phyloP scores from a whole-genome alignment of 2,329 filamentous ascomycete genomes.

The Diplodia scrobiculata region DNA sequence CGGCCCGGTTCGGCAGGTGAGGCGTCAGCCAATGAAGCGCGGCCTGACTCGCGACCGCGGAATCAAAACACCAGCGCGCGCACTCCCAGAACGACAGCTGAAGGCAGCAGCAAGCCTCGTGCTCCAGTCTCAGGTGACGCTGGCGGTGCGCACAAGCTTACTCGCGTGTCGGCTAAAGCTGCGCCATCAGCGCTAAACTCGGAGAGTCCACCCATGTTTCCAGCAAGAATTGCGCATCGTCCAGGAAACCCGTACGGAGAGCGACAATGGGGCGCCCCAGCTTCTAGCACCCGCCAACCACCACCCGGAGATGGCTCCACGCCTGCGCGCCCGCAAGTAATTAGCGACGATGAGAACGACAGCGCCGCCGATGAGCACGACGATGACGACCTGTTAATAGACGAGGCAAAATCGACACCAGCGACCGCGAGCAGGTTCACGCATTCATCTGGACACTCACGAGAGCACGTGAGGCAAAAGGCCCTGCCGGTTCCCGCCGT shows the following conservation, averaged over 20 bases:
- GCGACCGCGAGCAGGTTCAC: background rate
- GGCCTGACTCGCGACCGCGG: conserved; percentile 12
- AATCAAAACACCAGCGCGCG: conserved; percentile 27
- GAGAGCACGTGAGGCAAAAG: background rate
- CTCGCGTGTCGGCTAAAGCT: conserved; percentile 18
- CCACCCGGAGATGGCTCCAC: conserved; percentile 1
- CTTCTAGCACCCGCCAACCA: background rate
- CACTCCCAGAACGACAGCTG: conserved; percentile 10
- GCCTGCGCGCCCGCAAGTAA: background rate
- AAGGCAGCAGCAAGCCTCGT: conserved; percentile 11
- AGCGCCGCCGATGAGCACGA: background rate
- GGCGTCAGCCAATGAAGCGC: conserved; percentile 9
- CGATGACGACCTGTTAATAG: conserved; percentile 13
- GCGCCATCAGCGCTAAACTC: conserved; percentile 13
- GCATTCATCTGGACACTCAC: background rate
- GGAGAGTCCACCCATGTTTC: conserved; percentile 12
- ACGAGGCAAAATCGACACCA: conserved; percentile 15
- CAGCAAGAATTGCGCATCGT: conserved; percentile 12
- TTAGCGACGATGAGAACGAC: conserved; percentile 17
- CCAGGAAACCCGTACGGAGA: conserved; percentile 21
- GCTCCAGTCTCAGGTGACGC: conserved; percentile 20
- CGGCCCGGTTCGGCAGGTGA: conserved; percentile 13
- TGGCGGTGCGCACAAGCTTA: background rate
- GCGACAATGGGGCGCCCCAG: conserved; percentile 9
- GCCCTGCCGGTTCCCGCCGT: background rate